These are phyloP conservation scores for Pachyrhizus erosus DNA, from an alignment of 306 rosid genomes.

Conservation along the genomic window DNA sequence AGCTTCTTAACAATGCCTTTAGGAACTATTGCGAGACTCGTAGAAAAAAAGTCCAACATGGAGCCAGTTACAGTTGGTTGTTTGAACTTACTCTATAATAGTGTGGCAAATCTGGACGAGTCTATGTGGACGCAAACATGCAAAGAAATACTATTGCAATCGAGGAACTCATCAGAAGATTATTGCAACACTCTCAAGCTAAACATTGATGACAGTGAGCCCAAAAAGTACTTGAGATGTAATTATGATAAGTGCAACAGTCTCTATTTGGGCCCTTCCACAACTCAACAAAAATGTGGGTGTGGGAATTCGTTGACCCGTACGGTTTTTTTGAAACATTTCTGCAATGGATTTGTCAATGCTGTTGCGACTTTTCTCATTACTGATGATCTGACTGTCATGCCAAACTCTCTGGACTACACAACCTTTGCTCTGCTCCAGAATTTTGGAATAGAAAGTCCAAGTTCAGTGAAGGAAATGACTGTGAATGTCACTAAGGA, in stretches of 20 bases:
- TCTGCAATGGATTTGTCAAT: neutral
- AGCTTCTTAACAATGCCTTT: neutral
- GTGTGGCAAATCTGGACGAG: neutral
- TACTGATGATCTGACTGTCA: neutral
- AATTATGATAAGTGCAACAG: neutral
- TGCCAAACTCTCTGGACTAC: neutral
- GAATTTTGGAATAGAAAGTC: neutral
- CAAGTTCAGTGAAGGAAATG: neutral
- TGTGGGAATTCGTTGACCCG: neutral
- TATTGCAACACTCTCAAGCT: neutral
- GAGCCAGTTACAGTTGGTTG: neutral
- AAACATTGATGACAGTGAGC: neutral
- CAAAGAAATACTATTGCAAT: neutral
- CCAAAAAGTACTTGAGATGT: neutral
- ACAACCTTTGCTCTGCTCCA: neutral
- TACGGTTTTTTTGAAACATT: neutral
- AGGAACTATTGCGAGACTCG: neutral
- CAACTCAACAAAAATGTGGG: neutral
- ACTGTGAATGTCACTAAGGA: neutral
- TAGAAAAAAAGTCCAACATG: neutral
- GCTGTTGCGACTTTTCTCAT: neutral
- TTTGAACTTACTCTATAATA: neutral
- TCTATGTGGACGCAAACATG: neutral
- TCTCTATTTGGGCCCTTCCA: neutral
- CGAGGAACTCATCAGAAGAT: neutral